Evolutionary conservation across 441 rosid species (phyloP), one percentile per base, ranked within the genome.

Genomic region (Mallotus repandus): DNA sequence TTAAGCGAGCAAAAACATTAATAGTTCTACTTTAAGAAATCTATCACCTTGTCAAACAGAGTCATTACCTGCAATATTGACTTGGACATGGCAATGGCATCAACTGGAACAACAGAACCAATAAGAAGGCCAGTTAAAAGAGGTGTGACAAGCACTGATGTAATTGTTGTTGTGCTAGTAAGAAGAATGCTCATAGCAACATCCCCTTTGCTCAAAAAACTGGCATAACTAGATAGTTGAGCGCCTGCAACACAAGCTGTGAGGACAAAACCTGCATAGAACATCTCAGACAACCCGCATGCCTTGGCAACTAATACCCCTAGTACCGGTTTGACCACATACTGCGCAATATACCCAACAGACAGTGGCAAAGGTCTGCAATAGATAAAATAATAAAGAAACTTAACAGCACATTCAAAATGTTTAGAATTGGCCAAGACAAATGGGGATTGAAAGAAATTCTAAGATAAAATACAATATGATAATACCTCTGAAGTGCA

Each of bases 121-220:
- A 94, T 94, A 13, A 94, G 87, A 74, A 92, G 88, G 74, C 97
- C 93, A 0, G 90, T 89, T 68, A 94, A 80, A 71, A 90, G 80
- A 55, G 98, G 98, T 2, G 98, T 94, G 69, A 92, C 76, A 22
- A 94, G 68, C 32, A 89, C 93, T 2, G 97, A 92, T 0, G 97
- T 88, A 66, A 94, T 86, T 64, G 98, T 94, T 8, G 91, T 87
- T 55, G 75, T 81, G 81, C 95, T 90, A 43, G 95, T 90, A 60
- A 92, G 97, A n/a, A 94, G 92, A 81, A 94, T 90, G 85, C 98
- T 94, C 78, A 92, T 73, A 13, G 97, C 97, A n/a, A 94, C 94
- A 82, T 94, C 98, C 60, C 97, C 90, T 84, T 88, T 90, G 78
- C 97, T 87, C 74, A 94, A 80, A 81, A 87, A 94, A 71, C 97